Evolutionary conservation across 1,284 basidiomycete species (phyloP), one percentile per base, ranked within the genome.

Genomic region (Phylloporus gajari): DNA sequence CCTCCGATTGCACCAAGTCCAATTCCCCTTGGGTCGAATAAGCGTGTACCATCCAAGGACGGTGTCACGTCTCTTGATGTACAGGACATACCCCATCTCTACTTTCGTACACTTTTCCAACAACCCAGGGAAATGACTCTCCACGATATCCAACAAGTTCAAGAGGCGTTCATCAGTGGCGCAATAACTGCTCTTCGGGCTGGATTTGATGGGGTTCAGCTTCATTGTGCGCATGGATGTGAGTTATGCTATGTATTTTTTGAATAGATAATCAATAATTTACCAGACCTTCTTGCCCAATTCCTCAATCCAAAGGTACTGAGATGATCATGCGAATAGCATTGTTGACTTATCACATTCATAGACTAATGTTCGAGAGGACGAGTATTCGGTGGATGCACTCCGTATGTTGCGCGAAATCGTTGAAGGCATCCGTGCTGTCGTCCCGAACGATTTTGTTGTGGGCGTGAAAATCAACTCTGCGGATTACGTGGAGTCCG

Each of bases 191-290:
- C 95, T 21, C 82, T 87, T 25, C 82, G 89, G 68, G 86, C 93
- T 38, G 95, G 95, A 0, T 98, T 97, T 80, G 95, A 98, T 76
- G 97, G 97, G 0, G 85, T 98, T 19, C 91, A 99, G 79, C 75
- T 99, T 30, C 97, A 99, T 83, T 94, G 89, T 44, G 93, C 94
- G 3, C 97, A 98, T 84, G 96, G 96, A 38, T 97, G 94, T 94
- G 70, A 84, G 93, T 82, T 17, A 46, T 61, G 35, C 38, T 42
- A 3, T 35, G 7, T 38, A 53, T 48, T 66, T 68, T 21, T 44
- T 60, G 42, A 21, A 68, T 35, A n/a, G 27, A 12, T 11, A n/a
- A 46, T 68, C 3, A 72, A 40, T n/a, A 35, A 3, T n/a, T 46
- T 40, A 21, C 35, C 30, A 96, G 92, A 98, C 81, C 87, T 98